Evolutionary conservation across 2,329 filamentous ascomycete genomes (phyloP), one percentile per base, ranked within the genome.

Genomic region (Botrytis fragariae): DNA sequence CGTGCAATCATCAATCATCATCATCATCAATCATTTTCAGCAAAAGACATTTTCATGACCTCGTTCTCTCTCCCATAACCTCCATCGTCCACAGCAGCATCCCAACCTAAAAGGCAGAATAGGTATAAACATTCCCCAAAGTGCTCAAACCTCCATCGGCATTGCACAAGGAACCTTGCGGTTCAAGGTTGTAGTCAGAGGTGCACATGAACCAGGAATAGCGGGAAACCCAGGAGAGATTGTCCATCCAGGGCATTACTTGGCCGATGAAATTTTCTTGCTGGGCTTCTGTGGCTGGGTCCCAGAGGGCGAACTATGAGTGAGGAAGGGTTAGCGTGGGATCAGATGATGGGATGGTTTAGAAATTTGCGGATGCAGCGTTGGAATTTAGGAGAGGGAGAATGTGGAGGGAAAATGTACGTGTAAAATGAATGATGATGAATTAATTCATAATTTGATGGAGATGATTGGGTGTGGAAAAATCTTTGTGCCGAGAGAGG

Each of bases 241-340:
- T 76, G 74, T 85, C 84, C 75, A 86, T 81, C 80, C 82, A 85
- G 6, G 81, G 80, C 76, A 85, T 81, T 59, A 84, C 83, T 16
- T 77, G 76, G 71, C 80, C 54, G 22, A 86, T 77, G 78, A 85
- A 85, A 14, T 70, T 74, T 45, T 76, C 78, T 75, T 83, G 76
- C 45, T 80, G 76, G 63, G 82, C 81, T 59, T 65, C 48, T 2
- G 32, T 42, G 32, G 61, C 70, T 6, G 37, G 37, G 25, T 51
- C 22, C 48, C 51, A 44, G 29, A 72, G 61, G 4, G 70, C 48
- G 39, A 72, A 72, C 70, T 72, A n/a, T 39, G 6, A 18, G 16
- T 25, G 1, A 1, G 12, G 12, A 3, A 12, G 9, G 2, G 25
- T 51, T 45, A 64, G 59, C 51, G 6, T 3, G 6, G 8, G n/a